Conservation (phyloP, 2,329 filamentous ascomycete species). For the Penicillium thymicola region DNA sequence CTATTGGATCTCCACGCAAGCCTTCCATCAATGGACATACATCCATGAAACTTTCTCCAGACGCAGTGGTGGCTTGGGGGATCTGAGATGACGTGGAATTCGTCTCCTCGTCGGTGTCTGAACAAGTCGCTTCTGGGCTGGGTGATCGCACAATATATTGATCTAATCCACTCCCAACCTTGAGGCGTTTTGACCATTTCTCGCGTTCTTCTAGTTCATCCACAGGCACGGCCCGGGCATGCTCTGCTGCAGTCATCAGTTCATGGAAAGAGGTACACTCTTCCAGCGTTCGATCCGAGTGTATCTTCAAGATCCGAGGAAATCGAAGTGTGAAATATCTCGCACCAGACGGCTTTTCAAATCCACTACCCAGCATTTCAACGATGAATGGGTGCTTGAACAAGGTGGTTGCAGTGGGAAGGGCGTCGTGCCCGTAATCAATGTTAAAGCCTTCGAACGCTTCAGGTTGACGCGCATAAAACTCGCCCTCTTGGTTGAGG, state of each 20-base stretch:
- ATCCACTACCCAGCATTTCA: conserved; percentile 76
- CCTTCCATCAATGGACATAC: background rate
- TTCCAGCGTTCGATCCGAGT: conserved; percentile 67
- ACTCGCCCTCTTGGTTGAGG: conserved; percentile 49
- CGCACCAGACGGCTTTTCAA: conserved; percentile 67
- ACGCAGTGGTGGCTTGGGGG: background rate
- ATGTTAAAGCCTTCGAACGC: conserved; percentile 43
- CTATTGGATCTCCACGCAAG: background rate
- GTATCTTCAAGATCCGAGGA: conserved; percentile 71
- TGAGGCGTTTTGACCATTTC: conserved; percentile 60
- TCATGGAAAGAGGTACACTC: conserved; percentile 69
- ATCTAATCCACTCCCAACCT: conserved; percentile 46
- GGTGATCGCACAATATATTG: conserved; percentile 28
- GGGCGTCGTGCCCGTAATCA: conserved; percentile 42
- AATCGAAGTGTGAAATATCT: conserved; percentile 74
- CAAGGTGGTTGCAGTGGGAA: conserved; percentile 42
- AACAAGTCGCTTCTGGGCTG: conserved; percentile 21
- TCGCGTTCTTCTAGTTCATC: conserved; percentile 60
- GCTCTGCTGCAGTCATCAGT: conserved; percentile 63
- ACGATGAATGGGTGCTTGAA: conserved; percentile 73
- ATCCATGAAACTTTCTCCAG: background rate
- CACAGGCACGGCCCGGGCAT: conserved; percentile 51
- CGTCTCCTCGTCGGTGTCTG: conserved; percentile 11
- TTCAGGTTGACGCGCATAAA: conserved; percentile 41
- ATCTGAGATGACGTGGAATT: background rate